These are phyloP conservation scores for Backusella morwellensis DNA, from an alignment of 192 early-diverging fungal genomes.

Conservation along the genomic window DNA sequence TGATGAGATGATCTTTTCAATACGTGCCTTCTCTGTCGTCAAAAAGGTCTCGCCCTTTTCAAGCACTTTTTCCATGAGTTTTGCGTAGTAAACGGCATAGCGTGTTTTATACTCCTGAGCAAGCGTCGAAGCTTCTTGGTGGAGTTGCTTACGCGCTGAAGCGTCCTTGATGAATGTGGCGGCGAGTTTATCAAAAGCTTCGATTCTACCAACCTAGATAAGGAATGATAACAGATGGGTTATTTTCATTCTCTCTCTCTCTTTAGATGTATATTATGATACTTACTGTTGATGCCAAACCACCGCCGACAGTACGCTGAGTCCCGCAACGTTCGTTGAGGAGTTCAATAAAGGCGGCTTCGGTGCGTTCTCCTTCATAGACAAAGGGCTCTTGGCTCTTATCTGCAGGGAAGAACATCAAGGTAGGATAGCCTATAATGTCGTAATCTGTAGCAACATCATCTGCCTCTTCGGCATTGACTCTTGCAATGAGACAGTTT, in stretches of 20 bases:
- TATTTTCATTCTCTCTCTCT: too few relatives aligned
- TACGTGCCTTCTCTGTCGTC: slow-evolving; percentile 74
- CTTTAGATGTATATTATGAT: too few relatives aligned
- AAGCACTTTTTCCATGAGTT: slow-evolving; percentile 86
- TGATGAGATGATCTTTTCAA: slow-evolving; percentile 72
- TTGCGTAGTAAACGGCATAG: slow-evolving; percentile 84
- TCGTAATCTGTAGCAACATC: slow-evolving; percentile 60
- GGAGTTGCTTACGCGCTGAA: background rate
- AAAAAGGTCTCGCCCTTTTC: slow-evolving; percentile 64
- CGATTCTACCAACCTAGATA: slow-evolving; percentile 57
- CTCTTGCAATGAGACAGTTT: slow-evolving; percentile 82
- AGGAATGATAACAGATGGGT: too few relatives aligned
- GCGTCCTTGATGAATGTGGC: slow-evolving; percentile 59
- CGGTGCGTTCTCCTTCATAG: slow-evolving; percentile 73
- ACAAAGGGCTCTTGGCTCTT: slow-evolving; percentile 53
- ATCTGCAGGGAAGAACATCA: slow-evolving; percentile 82
- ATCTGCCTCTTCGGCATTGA: slow-evolving; percentile 75
- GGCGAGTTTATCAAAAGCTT: slow-evolving; percentile 56
- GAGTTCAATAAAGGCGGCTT: slow-evolving; percentile 73
- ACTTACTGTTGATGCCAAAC: slow-evolving; percentile 56
- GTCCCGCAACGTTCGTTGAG: slow-evolving; percentile 85
- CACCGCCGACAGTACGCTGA: slow-evolving; percentile 70
- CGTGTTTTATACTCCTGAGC: slow-evolving; percentile 41
- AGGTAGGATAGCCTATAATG: slow-evolving; percentile 85
- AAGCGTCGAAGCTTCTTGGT: slow-evolving; percentile 35